Evolutionary conservation across 176 grass and related monocot genomes (phyloP), one percentile per base, ranked within the genome.

Genomic region (Triticum aestivum): DNA sequence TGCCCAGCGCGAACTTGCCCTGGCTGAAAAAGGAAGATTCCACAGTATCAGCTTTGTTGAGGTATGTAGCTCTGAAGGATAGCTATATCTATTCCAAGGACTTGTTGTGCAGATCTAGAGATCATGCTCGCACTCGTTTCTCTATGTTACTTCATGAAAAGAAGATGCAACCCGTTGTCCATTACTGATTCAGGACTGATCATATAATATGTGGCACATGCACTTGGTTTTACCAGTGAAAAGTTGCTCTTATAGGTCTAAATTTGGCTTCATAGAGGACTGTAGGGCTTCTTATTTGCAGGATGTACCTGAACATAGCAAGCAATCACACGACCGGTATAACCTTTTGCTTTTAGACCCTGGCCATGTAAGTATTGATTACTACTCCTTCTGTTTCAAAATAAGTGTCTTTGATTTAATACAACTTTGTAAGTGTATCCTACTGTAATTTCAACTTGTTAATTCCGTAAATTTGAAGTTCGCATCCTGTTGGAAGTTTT

Each of bases 321-420:
- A 9, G 32, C 71, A 66, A 56, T 33, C 87, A 51, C 47, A 51
- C 4, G 47, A 15, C 47, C 13, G 0, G 13, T 51, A 15, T 51
- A 51, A 51, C 39, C 89, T 94, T 73, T 85, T 97, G 77, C 84
- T 94, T 86, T 85, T 97, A 75, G 95, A 97, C 82, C 92, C 95
- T 79, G 90, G 72, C 35, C 95, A 97, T 82, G 95, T 97, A 97
- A 94, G 90, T 63, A 42, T 61, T 29, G 0, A 61, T 73, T 86
- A 27, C 42, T 37, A 9, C 38, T 41, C 38, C 38, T 8, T 41
- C 38, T 8, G 38, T 41, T 1, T 8, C 8, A 2, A 41, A 41
- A 41, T 41, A 41, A 41, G 38, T 41, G 38, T 41, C 0, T 41
- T 41, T 41, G 38, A 41, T 41, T 41, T 41, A 9, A 8, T 41